Base-by-base conservation (phyloP, 306 rosid genomes). In the barrel medic (Medicago truncatula) region DNA sequence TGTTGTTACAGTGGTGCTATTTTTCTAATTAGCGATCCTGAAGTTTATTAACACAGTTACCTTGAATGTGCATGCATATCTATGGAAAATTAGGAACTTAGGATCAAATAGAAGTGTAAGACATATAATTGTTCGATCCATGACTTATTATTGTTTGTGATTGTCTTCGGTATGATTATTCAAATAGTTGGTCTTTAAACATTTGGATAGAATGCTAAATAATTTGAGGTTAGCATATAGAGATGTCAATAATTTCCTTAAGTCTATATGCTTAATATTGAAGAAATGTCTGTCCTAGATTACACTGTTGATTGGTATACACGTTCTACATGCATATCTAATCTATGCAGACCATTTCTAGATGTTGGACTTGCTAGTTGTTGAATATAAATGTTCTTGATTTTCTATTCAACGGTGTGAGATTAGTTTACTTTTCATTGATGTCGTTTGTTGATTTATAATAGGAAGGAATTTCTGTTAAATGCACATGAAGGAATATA, bases 1-100 rank as follows among this genome's bases (percentile, higher is more conserved):
- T 23, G 23, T 67, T 78, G 41, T 75, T 20, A 36, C 63, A 11
- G 38, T 60, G 60, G 7, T 36, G 53, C 49, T 25, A 20, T 44
- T 66, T 41, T 69, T 79, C 47, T 3, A 78, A 43, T 67, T 7
- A 57, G 73, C 38, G 14, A 67, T 62, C 47, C 47, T 43, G 25
- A 28, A 74, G 50, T 38, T 31, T 18, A 58, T 56, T 59, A 36
- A 14, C 57, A 2, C 0, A 41, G 16, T 58, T 54, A n/a, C 70
- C 61, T 62, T 68, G 60, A 38, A 21, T 47, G 10, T 3, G 5
- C 34, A 8, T 4, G 50, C 70, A 38, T 7, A 39, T 65, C 15
- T 65, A 39, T 10, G 16, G 70, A 39, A 40, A 40, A 39, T 65
- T 16, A 65, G 46, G 46, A 63, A 36, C 47, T 63, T 63, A 63